Base-by-base conservation (phyloP, 2,329 filamentous ascomycete species). In the Talaromyces marneffei region DNA sequence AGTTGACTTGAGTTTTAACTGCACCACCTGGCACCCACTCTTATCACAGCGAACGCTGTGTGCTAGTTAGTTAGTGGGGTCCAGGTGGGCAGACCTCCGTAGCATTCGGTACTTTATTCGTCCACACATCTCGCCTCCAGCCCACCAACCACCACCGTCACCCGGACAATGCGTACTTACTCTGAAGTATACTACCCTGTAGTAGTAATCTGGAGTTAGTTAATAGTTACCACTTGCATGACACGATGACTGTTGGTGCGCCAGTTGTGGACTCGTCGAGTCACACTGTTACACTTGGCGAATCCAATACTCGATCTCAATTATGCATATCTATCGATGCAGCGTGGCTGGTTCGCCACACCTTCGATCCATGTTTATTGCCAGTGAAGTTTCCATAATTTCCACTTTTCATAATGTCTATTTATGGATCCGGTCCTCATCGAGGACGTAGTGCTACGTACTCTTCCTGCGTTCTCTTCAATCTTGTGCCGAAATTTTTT, bases 91-190 rank as follows among this genome's bases (percentile, higher is more conserved):
- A 31, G 46, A 20, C 27, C 27, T 50, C 27, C 16, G 46, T 50
- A 33, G 46, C 46, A 50, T 31, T 42, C 8, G 27, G 16, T 16
- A n/a, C 39, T n/a, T 20, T 42, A 42, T 42, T 40, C 37, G 25
- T 29, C 54, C 37, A 44, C 31, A 33, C 53, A n/a, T 44, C 56
- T 39, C n/a, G 40, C 18, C 37, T 25, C 4, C 55, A 48, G 7
- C 40, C 20, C 23, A 23, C 56, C 56, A 58, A 57, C 35, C 55
- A 46, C 2, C 7, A 8, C 40, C 23, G 55, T 57, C 33, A 48
- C 42, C 44, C 40, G 35, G 40, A 35, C 42, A 37, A 57, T 57
- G n/a, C n/a, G n/a, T n/a, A n/a, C n/a, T n/a, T n/a, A n/a, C n/a
- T n/a, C n/a, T n/a, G n/a, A n/a, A n/a, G n/a, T n/a, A n/a, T n/a